phyloP scores from a whole-genome alignment of 2,329 filamentous ascomycete species.

The Calonectria pteridis region DNA sequence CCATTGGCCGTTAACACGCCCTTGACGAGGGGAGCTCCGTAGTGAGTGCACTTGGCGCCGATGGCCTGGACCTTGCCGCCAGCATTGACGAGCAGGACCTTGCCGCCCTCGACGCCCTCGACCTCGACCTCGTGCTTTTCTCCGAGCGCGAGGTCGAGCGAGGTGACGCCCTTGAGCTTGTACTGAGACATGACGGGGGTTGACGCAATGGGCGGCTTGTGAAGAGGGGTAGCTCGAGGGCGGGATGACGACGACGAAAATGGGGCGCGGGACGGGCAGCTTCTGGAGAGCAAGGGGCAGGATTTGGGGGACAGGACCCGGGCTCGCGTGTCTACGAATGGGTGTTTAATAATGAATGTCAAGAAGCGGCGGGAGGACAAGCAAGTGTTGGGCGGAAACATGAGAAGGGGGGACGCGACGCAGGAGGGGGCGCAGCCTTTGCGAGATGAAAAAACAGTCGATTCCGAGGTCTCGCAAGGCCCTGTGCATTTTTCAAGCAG shows the following conservation, averaged over 20 bases:
- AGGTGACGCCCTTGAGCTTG: slow-evolving; percentile 81
- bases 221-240: neutral
- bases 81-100: slow-evolving; percentile 87
- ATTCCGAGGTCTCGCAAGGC: neutral
- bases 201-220: slow-evolving; percentile 35
- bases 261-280: slow-evolving; percentile 10
- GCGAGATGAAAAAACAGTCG: neutral
- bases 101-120: slow-evolving; percentile 87
- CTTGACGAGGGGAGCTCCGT: slow-evolving; percentile 89
- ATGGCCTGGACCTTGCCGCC: slow-evolving; percentile 83
- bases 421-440: neutral
- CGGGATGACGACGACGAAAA: slow-evolving; percentile 9
- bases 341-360: neutral
- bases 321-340: neutral
- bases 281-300: neutral
- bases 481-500: neutral
- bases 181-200: slow-evolving; percentile 64
- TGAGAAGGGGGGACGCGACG: neutral
- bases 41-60: slow-evolving; percentile 89
- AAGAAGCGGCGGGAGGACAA: neutral
- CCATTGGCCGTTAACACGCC: slow-evolving; percentile 87
- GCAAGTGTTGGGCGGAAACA: neutral
- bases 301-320: neutral
- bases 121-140: slow-evolving; percentile 92
- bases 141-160: slow-evolving; percentile 80